These are phyloP conservation scores for Stropharia rugosoannulata DNA, from an alignment of 768 basidiomycete genomes.

Conservation along the genomic window DNA sequence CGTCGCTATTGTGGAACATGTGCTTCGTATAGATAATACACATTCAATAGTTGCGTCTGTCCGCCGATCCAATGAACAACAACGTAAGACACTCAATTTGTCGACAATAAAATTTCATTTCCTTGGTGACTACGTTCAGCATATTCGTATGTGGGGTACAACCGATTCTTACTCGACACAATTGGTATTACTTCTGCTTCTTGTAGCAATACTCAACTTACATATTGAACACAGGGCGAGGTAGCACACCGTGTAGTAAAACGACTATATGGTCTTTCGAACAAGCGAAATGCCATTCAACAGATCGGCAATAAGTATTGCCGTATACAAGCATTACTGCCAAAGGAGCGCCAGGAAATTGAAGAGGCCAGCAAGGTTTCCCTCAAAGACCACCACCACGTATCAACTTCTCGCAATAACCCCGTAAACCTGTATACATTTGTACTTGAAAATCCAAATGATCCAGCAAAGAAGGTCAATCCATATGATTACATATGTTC, in stretches of 20 bases:
- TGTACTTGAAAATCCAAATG: neutral
- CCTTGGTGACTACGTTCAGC: slow-evolving; percentile 31
- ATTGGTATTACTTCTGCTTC: slow-evolving; percentile 23
- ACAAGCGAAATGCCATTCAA: slow-evolving; percentile 27
- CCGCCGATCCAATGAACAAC: neutral
- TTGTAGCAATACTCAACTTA: neutral
- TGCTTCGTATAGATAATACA: neutral
- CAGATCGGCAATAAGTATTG: too few relatives aligned
- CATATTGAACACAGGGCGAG: slow-evolving; percentile 35
- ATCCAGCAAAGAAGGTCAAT: slow-evolving; percentile 22
- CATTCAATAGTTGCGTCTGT: too few relatives aligned
- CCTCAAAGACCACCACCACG: slow-evolving; percentile 6
- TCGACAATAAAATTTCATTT: slow-evolving; percentile 37
- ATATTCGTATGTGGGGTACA: slow-evolving; percentile 32
- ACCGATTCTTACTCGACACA: too few relatives aligned
- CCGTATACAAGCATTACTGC: neutral
- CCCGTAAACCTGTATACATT: slow-evolving; percentile 19
- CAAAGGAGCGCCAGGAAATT: neutral
- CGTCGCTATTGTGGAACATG: too few relatives aligned
- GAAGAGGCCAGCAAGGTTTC: neutral
- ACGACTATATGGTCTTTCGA: slow-evolving; percentile 32
- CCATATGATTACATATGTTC: neutral
- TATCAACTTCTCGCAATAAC: slow-evolving; percentile 17
- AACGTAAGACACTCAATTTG: slow-evolving; percentile 27
- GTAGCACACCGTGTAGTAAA: slow-evolving; percentile 39